phyloP scores from a whole-genome alignment of 1,284 basidiomycete genomes.

The Apiotrichum akiyoshidainum region DNA sequence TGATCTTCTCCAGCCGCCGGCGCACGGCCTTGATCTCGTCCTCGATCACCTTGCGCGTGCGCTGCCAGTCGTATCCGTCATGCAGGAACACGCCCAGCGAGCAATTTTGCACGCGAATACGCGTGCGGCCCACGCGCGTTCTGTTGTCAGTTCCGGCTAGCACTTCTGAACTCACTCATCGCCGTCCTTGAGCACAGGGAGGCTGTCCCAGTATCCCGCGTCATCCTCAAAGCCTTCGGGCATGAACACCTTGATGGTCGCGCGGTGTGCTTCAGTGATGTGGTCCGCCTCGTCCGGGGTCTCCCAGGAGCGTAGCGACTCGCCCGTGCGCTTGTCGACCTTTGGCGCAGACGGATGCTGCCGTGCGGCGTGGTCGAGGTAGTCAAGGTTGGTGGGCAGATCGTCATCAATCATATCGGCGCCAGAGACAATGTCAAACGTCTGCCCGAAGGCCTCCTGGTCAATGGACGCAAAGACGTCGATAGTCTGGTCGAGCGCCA shows the following conservation, averaged over 20 bases:
- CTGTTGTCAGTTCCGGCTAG: slow-evolving; percentile 15
- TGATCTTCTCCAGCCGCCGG: slow-evolving; percentile 79
- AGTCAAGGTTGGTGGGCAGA: slow-evolving; percentile 81
- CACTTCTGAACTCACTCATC: slow-evolving; percentile 33
- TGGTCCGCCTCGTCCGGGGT: slow-evolving; percentile 60
- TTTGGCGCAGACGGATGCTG: slow-evolving; percentile 48
- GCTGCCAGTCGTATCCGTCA: slow-evolving; percentile 89
- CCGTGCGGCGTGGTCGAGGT: slow-evolving; percentile 66
- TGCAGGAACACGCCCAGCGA: slow-evolving; percentile 70
- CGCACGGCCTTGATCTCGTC: slow-evolving; percentile 84
- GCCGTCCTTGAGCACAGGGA: slow-evolving; percentile 52
- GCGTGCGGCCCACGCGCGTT: slow-evolving; percentile 22
- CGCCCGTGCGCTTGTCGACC: slow-evolving; percentile 63
- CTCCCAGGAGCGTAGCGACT: slow-evolving; percentile 43
- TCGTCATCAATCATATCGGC: slow-evolving; percentile 91
- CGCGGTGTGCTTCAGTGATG: slow-evolving; percentile 83
- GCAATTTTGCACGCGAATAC: slow-evolving; percentile 60
- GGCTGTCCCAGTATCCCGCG: slow-evolving; percentile 68
- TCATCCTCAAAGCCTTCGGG: slow-evolving; percentile 58
- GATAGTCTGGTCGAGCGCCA: slow-evolving; percentile 33
- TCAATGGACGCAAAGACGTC: slow-evolving; percentile 69
- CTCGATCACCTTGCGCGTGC: slow-evolving; percentile 81
- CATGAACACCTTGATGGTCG: slow-evolving; percentile 76
- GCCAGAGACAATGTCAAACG: slow-evolving; percentile 63
- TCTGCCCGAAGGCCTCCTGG: slow-evolving; percentile 69